Evolutionary conservation across 2,329 filamentous ascomycete genomes (phyloP), one percentile per base, ranked within the genome.

Genomic region (Dactylella cylindrospora): DNA sequence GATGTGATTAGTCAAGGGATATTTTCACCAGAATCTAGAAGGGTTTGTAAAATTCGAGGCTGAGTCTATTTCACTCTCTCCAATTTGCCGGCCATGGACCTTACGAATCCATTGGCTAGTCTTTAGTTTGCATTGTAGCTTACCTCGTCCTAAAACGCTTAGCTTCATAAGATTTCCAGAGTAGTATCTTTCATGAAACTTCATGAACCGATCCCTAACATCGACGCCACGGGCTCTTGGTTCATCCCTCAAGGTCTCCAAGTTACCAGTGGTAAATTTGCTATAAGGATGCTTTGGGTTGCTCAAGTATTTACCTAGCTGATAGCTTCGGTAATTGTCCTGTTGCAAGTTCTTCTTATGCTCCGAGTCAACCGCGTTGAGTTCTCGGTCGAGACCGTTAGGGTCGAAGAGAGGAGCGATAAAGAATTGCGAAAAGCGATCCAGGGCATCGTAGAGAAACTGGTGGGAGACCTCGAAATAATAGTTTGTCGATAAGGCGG

Each of bases 291-390:
- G 90, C 10, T 84, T 82, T 2, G 87, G 84, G 72, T 91, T 95
- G 2, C 89, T 88, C n/a, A 93, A 76, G 2, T 85, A 85, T 75
- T 95, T 95, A 71, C 88, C 86, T 19, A 96, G 78, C 74, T 96
- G 90, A 70, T 91, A 83, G 65, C 95, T 75, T 12, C 90, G 83
- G 89, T 90, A 95, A 52, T 81, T 80, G 70, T 96, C 90, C 71
- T 83, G 91, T 74, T 96, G 90, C 41, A 96, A 76, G 68, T 96
- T 96, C 80, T 96, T 96, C 79, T 95, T 95, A 76, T 96, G 95
- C 73, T 96, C 90, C 3, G 90, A 95, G 70, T 96, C 90, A 15
- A 96, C 90, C 0, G 90, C 90, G 66, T 81, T 84, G 65, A 96
- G 77, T 74, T 96, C 90, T 43, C 90, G 82, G 68, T 96, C 90